A percentile compares a stretch with the other conserved stretches of the same genome.
Conservation (phyloP, 163 green algal genomes). For the Coccomyxa subellipsoidea region DNA sequence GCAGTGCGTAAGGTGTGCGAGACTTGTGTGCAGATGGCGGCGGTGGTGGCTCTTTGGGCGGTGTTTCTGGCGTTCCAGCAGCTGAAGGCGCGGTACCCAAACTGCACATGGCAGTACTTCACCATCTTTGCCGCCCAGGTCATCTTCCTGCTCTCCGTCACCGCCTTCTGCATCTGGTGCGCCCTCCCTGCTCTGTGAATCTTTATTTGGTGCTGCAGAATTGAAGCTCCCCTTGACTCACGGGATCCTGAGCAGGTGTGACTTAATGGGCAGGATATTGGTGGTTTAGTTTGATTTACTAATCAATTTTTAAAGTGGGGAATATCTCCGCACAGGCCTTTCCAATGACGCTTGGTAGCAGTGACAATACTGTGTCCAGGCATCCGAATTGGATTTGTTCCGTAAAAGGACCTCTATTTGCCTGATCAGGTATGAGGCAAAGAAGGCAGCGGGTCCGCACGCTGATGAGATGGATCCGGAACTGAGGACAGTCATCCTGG, state of each 20-base stretch:
- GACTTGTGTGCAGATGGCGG: conserved; percentile 13
- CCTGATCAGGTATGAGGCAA: background rate
- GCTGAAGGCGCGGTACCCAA: conserved; percentile 16
- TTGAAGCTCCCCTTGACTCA: background rate
- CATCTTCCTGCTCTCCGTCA: conserved; percentile 16
- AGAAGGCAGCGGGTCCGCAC: background rate
- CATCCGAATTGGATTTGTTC: too few species aligned
- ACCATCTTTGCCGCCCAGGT: conserved; percentile 14
- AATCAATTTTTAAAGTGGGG: too few species aligned
- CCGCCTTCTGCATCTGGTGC: conserved; percentile 10
- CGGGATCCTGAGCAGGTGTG: background rate
- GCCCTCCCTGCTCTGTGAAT: background rate
- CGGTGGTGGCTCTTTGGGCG: conserved; percentile 28
- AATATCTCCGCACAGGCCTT: too few species aligned
- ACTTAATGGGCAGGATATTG: too few species aligned
- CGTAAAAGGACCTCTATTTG: too few species aligned
- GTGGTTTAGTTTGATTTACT: too few species aligned
- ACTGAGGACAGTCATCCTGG: conserved; percentile 22
- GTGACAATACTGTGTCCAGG: too few species aligned
- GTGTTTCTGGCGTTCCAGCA: conserved; percentile 28
- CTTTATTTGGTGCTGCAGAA: background rate
- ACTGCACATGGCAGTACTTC: conserved; percentile 19
- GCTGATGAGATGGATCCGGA: conserved; percentile 23
- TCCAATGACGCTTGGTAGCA: too few species aligned
- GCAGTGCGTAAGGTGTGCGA: too few species aligned